Base-by-base conservation (phyloP, 257 asterid genomes). In the Nemophila menziesii region DNA sequence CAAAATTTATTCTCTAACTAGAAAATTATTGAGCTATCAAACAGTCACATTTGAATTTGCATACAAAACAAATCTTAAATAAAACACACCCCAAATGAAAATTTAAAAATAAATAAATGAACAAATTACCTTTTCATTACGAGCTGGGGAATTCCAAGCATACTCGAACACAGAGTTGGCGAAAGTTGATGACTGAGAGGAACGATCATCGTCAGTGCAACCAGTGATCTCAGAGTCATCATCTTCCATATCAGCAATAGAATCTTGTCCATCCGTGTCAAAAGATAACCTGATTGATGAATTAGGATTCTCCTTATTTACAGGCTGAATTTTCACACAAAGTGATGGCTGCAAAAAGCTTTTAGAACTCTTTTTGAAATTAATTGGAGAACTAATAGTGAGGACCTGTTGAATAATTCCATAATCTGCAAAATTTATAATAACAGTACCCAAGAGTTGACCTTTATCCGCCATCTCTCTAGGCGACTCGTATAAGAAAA, bases 371-470 rank as follows among this genome's bases (percentile, higher is more conserved):
- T 80, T 89, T 76, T 74, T 89, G 54, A 71, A 71, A 69, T 16
- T 78, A 22, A 89, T 11, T 3, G 93, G 90, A 55, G 64, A 76
- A 51, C 53, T 65, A 33, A 84, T 41, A 14, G 61, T 57, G 19
- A 68, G 14, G n/a, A 42, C 21, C 24, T 72, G 82, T 22, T 78
- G 79, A 18, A 70, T 50, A 7, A 74, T 24, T 55, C 86, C 94
- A 55, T 71, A 76, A 44, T 84, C 98, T 6, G 95, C 83, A 39
- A 89, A 78, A 60, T 89, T 78, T 7, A 89, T 15, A 0, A 41
- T 36, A 20, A 86, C 79, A 21, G 92, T 70, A 29, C 87, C 98
- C 48, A 89, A 40, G 27, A 80, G 70, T 18, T 72, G 75, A 10
- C 76, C 90, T 64, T 64, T 73, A 19, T 56, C 48, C 8, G 76